Base-by-base conservation (phyloP, 208 protist species). In the Crithidia mellificae region DNA sequence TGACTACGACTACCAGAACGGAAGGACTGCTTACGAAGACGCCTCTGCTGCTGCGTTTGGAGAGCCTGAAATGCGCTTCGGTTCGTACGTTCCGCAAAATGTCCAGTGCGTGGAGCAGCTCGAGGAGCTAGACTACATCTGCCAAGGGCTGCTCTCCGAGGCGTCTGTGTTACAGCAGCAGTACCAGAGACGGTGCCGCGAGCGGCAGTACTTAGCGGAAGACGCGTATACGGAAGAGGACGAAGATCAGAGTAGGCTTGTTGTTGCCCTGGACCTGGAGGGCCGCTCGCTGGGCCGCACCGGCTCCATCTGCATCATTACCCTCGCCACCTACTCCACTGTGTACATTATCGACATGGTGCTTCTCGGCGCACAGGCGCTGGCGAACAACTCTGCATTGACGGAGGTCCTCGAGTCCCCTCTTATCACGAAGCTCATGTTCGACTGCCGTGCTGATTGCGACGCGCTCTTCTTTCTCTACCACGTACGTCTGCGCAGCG, bases 271-370 rank as follows among this genome's bases (percentile, higher is more conserved):
- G 5, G 83, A 86, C 65, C 71, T 89, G 22, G 80, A 89, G 52
- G 83, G 80, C 24, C 61, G 68, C 22, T 74, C 80, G 22, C 74
- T 89, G 14, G 80, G 83, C 17, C 58, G 77, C 15, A 27, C 67
- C 43, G 83, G 80, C 34, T 76, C 66, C 0, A 65, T 89, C 39
- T 89, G 77, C 57, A 82, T 89, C 62, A 86, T 89, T 46, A 89
- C 83, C 5, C 56, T 89, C 12, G 80, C 83, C 50, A 89, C 83
- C n/a, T 56, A 59, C 20, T 57, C 74, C 12, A 72, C 65, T 14
- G 80, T 89, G 9, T 89, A 82, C 59, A 59, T 86, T 6, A 78
- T 89, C n/a, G 83, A 89, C 50, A 54, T 89, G 50, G 77, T 89
- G 1, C 19, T 73, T 46, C 77, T 89, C 22, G 77, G 77, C 9